Evolutionary conservation across 2,329 filamentous ascomycete genomes (phyloP), one percentile per base, ranked within the genome.

Genomic region (Ilyonectria destructans): DNA sequence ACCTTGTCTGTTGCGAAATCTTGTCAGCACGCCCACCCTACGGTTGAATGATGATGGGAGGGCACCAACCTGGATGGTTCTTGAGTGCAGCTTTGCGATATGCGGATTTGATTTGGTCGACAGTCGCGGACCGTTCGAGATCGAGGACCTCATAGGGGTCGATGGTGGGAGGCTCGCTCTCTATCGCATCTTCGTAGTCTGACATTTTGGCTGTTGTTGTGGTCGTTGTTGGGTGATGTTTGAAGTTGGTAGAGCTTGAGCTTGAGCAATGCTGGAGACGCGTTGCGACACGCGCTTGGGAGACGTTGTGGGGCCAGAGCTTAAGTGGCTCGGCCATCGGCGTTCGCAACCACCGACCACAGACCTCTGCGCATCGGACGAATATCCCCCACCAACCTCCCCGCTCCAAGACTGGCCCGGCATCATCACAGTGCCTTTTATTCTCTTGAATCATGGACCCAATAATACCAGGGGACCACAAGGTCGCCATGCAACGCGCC

Each of bases 11-110:
- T 29, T 56, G 6, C 49, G n/a, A 51, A 45, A 12, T 23, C 43
- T 3, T 37, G 58, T 76, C 26, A 77, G 77, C 58, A 69, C 46
- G 13, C 23, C 13, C 5, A 6, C 6, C n/a, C 10, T 7, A 8
- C 4, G 48, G n/a, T 15, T 3, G 15, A 33, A n/a, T 37, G 15
- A 23, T 57, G 40, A n/a, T 26, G n/a, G 19, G 15, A 48, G 8
- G 8, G 48, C 33, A 58, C 82, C 74, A 87, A 96, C 92, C 92
- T 75, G 93, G 93, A 77, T 99, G 96, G 75, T 95, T 89, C 80
- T 91, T 95, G 67, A 99, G 86, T 4, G 96, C 96, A 58, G 92
- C 90, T 80, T 97, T 97, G 78, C 94, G 93, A 84, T 99, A 99
- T 19, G 96, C 94, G 19, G 90, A 90, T 80, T 97, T 98, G 83